Conservation (phyloP, 129 eudicot genomes). For the Heracleum sosnowskyi region DNA sequence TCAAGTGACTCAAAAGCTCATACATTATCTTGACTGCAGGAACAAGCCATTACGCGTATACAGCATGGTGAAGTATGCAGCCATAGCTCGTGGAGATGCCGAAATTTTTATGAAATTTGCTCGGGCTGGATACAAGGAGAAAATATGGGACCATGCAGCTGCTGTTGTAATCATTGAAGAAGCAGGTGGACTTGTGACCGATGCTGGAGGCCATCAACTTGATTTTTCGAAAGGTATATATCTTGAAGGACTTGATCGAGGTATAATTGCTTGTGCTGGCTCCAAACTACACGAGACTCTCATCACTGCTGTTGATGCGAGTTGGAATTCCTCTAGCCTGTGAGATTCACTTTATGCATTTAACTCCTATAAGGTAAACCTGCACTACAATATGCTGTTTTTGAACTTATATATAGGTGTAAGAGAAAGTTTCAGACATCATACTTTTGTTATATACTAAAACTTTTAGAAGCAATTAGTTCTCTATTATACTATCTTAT, state of each 20-base stretch:
- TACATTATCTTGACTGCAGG: slow-evolving; percentile 26
- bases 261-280: slow-evolving; percentile 83
- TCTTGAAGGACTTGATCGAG: slow-evolving; percentile 78
- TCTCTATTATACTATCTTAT: background rate
- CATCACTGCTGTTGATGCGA: slow-evolving; percentile 79
- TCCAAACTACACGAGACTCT: slow-evolving; percentile 58
- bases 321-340: slow-evolving; percentile 89
- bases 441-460: no score
- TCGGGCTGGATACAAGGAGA: slow-evolving; percentile 75
- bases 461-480: background rate
- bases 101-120: slow-evolving; percentile 88
- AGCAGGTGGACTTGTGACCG: slow-evolving; percentile 91
- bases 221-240: slow-evolving; percentile 76
- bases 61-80: slow-evolving; percentile 91
- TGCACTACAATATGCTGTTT: background rate
- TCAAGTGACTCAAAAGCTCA: background rate
- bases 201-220: slow-evolving; percentile 64
- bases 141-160: slow-evolving; percentile 99
- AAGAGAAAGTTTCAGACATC: background rate
- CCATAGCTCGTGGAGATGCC: slow-evolving; percentile 91
- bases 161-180: slow-evolving; percentile 77
- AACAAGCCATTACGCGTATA: slow-evolving; percentile 77
- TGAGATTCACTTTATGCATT: slow-evolving; percentile 18
- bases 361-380: slow-evolving; percentile 6
- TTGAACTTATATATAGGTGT: background rate